Conservation (phyloP, 345 rosid genomes). For the Arabidopsis thaliana region DNA sequence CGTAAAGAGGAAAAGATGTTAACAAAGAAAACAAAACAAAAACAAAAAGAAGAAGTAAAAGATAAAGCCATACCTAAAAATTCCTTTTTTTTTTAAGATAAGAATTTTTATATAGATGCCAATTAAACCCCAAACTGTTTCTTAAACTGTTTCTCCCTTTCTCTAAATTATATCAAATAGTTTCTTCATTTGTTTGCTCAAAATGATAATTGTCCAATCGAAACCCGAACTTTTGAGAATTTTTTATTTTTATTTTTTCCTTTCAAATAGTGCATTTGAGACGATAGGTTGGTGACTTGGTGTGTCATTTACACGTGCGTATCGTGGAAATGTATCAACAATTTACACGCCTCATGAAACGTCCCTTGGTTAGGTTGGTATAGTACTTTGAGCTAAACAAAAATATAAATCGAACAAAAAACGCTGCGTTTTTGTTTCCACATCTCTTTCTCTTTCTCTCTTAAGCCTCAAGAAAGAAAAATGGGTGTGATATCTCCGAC, state of each 20-base stretch:
- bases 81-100: too few relatives aligned
- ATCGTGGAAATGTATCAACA: slow-evolving; percentile 9
- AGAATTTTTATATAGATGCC: too few relatives aligned
- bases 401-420: neutral
- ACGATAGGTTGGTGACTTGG: slow-evolving; percentile 44
- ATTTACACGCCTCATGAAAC: neutral
- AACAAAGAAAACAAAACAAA: too few relatives aligned
- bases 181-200: neutral
- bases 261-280: slow-evolving; percentile 5
- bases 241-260: neutral
- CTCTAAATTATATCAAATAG: neutral
- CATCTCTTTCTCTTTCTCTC: neutral
- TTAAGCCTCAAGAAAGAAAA: slow-evolving; percentile 7
- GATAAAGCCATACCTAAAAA: too few relatives aligned
- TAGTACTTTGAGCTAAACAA: slow-evolving; percentile 1
- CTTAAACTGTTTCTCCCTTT: too few relatives aligned
- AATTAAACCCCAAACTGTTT: neutral
- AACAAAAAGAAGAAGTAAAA: too few relatives aligned
- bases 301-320: slow-evolving; percentile 36
- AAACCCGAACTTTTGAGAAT: neutral
- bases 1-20: too few relatives aligned
- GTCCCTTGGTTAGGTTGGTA: slow-evolving; percentile 28
- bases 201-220: neutral
- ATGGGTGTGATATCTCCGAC: slow-evolving; percentile 39
- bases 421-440: slow-evolving; percentile 27